phyloP scores from a whole-genome alignment of 1,284 basidiomycete genomes.

The Cryptococcus deneoformans region DNA sequence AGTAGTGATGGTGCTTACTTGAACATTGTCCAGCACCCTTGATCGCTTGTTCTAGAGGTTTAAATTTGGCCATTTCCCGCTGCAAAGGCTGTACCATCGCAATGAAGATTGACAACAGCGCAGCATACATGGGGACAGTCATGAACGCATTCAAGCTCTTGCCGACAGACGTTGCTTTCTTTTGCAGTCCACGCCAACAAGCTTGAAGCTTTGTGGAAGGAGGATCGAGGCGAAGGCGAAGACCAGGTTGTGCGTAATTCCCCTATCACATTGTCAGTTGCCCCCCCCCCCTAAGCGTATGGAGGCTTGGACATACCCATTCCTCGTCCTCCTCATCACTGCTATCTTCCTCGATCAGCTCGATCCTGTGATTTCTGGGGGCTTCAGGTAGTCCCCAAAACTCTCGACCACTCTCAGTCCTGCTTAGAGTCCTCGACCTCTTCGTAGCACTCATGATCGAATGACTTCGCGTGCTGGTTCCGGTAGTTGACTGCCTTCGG shows the following conservation, averaged over 20 bases:
- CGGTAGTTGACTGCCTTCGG: slow-evolving; percentile 2
- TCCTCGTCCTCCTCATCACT: slow-evolving; percentile 48
- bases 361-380: slow-evolving; percentile 19
- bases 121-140: slow-evolving; percentile 82
- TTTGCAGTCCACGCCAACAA: not conserved
- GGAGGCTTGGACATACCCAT: slow-evolving; percentile 30
- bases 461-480: slow-evolving; percentile 5
- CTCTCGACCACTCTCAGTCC: slow-evolving; percentile 46
- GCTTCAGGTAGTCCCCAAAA: slow-evolving; percentile 49
- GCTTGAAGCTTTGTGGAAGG: slow-evolving; percentile 32
- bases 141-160: slow-evolving; percentile 68
- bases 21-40: slow-evolving; percentile 72
- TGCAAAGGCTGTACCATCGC: slow-evolving; percentile 76
- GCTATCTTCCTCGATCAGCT: slow-evolving; percentile 31
- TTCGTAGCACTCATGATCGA: slow-evolving; percentile 7
- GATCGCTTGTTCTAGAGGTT: slow-evolving; percentile 70
- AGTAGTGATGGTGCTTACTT: slow-evolving; percentile 40
- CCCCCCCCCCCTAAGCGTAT: not conserved
- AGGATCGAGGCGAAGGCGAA: slow-evolving; percentile 5
- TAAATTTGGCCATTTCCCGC: slow-evolving; percentile 60
- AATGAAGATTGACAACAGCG: slow-evolving; percentile 72
- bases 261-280: slow-evolving; percentile 9
- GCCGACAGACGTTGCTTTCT: slow-evolving; percentile 44
- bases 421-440: slow-evolving; percentile 8
- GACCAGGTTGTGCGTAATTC: slow-evolving; percentile 5